Evolutionary conservation across 805 yeast species (phyloP).

Genomic region (Teunomyces panamensis): DNA sequence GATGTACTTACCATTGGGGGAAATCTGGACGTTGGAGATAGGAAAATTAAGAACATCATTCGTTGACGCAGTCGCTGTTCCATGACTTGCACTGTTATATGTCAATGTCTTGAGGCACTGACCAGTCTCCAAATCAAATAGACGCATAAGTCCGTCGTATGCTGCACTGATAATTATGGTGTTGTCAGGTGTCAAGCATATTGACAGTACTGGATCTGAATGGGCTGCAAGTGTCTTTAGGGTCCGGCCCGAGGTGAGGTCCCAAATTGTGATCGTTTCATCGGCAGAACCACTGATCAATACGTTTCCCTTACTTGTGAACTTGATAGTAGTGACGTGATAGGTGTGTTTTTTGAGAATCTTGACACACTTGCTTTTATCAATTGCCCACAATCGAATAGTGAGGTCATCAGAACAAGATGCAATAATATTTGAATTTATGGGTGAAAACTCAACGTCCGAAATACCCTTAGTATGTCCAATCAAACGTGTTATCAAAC

Average conservation of each 20-base stretch:
- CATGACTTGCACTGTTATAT: conserved; percentile 63
- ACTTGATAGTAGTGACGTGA: conserved; percentile 71
- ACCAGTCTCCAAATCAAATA: conserved; percentile 86
- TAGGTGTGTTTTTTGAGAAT: conserved; percentile 77
- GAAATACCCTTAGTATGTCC: conserved; percentile 76
- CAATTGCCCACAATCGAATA: conserved; percentile 66
- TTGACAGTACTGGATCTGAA: conserved; percentile 79
- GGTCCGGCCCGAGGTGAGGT: conserved; percentile 63
- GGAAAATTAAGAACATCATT: conserved; percentile 57
- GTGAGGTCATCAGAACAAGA: conserved; percentile 86
- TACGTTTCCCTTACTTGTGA: conserved; percentile 72
- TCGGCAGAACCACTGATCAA: conserved; percentile 83
- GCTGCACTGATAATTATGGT: conserved; percentile 83
- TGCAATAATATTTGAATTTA: conserved; percentile 65
- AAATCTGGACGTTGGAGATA: conserved; percentile 64
- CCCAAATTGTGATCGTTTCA: conserved; percentile 92
- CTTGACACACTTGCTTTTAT: conserved; percentile 47
- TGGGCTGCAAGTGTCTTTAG: conserved; percentile 86
- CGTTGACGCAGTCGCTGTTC: conserved; percentile 57
- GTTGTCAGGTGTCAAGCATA: conserved; percentile 75
- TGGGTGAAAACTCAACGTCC: conserved; percentile 73
- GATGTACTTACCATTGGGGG: conserved; percentile 79
- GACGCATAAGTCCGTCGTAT: conserved; percentile 85
- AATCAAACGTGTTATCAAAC: conserved; percentile 27
- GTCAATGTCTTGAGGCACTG: conserved; percentile 89